phyloP scores from a whole-genome alignment of 2,329 filamentous ascomycete genomes.

The Penicillium psychrosexuale region DNA sequence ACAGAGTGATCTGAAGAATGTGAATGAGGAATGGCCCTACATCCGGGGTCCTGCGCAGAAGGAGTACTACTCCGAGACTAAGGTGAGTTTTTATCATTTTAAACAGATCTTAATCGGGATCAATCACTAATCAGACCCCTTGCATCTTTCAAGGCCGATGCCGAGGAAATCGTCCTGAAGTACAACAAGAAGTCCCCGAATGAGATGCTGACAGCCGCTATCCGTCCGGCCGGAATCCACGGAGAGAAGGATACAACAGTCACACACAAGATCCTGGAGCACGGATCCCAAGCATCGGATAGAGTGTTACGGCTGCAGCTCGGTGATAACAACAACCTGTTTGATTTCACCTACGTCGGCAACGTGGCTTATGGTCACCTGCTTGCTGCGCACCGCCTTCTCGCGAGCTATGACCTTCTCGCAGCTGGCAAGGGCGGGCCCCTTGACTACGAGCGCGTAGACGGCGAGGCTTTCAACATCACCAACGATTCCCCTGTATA shows the following conservation, averaged over 20 bases:
- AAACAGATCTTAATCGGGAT: background rate
- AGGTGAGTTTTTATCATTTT: conserved; percentile 52
- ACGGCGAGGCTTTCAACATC: conserved; percentile 85
- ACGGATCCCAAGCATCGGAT: conserved; percentile 56
- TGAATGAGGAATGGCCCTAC: conserved; percentile 77
- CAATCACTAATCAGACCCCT: background rate
- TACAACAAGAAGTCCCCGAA: conserved; percentile 63
- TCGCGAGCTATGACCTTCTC: conserved; percentile 52
- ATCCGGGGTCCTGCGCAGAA: conserved; percentile 67
- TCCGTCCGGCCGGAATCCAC: conserved; percentile 86
- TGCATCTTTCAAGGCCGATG: conserved; percentile 57
- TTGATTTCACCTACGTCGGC: conserved; percentile 67
- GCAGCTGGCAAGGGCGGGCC: conserved; percentile 55
- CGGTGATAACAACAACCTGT: conserved; percentile 68
- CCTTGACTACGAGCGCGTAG: conserved; percentile 69
- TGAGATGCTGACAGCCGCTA: conserved; percentile 69
- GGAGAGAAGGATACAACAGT: conserved; percentile 81
- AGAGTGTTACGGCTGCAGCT: conserved; percentile 75
- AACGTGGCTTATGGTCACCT: conserved; percentile 77
- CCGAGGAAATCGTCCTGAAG: conserved; percentile 74
- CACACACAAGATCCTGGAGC: conserved; percentile 69
- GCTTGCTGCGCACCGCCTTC: conserved; percentile 71
- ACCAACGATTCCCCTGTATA: conserved; percentile 86
- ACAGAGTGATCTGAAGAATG: conserved; percentile 72
- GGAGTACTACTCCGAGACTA: conserved; percentile 88